Conservation (phyloP, 108 stramenopile genomes). For the Stephanodiscus minutulus region DNA sequence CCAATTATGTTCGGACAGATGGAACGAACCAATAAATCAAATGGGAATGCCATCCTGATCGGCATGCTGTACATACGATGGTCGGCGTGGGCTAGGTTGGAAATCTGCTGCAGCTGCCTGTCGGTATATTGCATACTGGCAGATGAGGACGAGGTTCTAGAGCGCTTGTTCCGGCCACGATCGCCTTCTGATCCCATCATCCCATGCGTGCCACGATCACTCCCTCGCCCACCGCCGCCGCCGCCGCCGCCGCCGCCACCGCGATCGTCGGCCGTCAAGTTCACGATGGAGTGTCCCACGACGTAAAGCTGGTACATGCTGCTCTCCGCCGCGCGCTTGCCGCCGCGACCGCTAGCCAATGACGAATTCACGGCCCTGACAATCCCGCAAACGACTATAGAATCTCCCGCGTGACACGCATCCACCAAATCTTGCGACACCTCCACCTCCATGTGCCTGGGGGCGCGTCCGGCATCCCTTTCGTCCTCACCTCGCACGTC, state of each 20-base stretch:
- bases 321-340: constrained; percentile 83
- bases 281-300: constrained; percentile 87
- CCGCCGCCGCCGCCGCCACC: constrained; percentile 47
- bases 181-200: constrained; percentile 12
- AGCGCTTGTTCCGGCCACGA: constrained; percentile 37
- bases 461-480: constrained; percentile 76
- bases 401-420: constrained; percentile 93
- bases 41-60: constrained; percentile 85
- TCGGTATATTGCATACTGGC: constrained; percentile 54
- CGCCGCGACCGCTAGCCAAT: constrained; percentile 74
- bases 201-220: constrained; percentile 15
- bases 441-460: constrained; percentile 90
- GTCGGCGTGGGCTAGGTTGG: constrained; percentile 85
- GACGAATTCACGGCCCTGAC: constrained; percentile 90
- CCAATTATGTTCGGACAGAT: constrained; percentile 97
- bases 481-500: constrained; percentile 27
- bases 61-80: constrained; percentile 75
- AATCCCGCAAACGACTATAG: constrained; percentile 86
- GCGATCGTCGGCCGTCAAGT: constrained; percentile 52
- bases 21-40: constrained; percentile 90
- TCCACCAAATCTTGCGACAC: constrained; percentile 90
- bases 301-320: constrained; percentile 90
- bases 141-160: constrained; percentile 28
- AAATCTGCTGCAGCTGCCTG: constrained; percentile 73
- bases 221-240: constrained; percentile 5